Conservation (phyloP, 495 filamentous ascomycete species). For the Xylaria grammica region DNA sequence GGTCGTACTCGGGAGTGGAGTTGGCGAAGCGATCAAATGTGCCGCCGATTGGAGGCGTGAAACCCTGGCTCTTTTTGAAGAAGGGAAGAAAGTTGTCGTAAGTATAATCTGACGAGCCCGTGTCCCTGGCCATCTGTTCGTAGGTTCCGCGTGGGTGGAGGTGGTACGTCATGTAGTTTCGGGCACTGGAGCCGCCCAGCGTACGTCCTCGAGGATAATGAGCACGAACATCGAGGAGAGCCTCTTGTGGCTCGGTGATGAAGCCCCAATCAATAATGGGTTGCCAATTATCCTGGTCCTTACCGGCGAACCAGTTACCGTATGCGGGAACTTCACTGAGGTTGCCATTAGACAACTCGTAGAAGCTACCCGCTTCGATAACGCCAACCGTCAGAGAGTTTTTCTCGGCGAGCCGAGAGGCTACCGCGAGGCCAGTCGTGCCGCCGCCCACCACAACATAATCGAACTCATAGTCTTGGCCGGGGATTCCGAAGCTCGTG, state of each 20-base stretch:
- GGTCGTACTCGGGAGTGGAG: conserved; percentile 31
- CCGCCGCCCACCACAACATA: conserved; percentile 72
- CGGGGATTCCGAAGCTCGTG: conserved; percentile 14
- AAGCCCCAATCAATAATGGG: conserved; percentile 58
- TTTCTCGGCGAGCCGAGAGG: conserved; percentile 47
- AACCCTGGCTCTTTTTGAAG: conserved; percentile 43
- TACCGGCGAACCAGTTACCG: conserved; percentile 5
- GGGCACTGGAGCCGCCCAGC: conserved; percentile 50
- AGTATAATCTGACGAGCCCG: conserved; percentile 48
- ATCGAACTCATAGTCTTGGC: conserved; percentile 58
- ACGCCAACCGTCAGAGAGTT: conserved; percentile 35
- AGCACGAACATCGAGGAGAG: conserved; percentile 22
- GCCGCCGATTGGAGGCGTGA: conserved; percentile 35
- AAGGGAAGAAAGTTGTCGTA: conserved; percentile 48
- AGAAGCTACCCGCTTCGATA: conserved; percentile 62
- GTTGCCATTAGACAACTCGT: conserved; percentile 55
- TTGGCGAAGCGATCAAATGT: conserved; percentile 31
- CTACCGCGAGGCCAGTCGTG: conserved; percentile 54
- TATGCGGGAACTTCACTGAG: conserved; percentile 44
- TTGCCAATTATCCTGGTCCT: conserved; percentile 15
- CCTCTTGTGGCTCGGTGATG: conserved; percentile 44
- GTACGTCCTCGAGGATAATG: conserved; percentile 48
- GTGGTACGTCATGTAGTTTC: conserved; percentile 58
- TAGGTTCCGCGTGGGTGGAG: conserved; percentile 39
- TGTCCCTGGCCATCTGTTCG: conserved; percentile 48